Base-by-base conservation (phyloP, 2,329 filamentous ascomycete genomes). In the Tolypocladium endophyticum region DNA sequence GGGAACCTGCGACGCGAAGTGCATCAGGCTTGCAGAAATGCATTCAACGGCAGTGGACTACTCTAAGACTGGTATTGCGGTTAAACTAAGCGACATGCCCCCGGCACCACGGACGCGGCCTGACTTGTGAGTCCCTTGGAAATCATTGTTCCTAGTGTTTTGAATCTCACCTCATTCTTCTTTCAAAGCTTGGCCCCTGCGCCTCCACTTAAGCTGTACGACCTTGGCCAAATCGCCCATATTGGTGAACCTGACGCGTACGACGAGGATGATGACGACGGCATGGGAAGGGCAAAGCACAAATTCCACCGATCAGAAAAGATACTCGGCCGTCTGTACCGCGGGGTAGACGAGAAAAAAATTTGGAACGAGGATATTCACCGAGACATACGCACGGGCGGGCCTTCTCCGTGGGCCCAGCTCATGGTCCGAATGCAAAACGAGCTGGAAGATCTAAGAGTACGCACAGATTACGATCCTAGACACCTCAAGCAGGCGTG, bases 11-110 rank as follows among this genome's bases (percentile, higher is more conserved):
- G 72, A 85, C 58, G 23, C 55, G 0, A 72, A 80, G 4, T 90
- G 87, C 60, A 58, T 75, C 16, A 69, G 66, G 1, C 75, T 90
- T 20, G 87, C 88, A 0, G 76, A 78, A 62, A 72, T 91, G 67
- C 85, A 88, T 64, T 91, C 88, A 0, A 85, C 80, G 0, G 88
- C 87, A 0, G 88, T 91, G 0, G 88, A 91, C 69, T 91, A 88
- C 65, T 89, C 87, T 3, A 90, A 91, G 71, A 89, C 87, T 0
- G 89, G 90, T 0, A 83, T 87, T 33, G 71, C 79, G 0, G 84
- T 85, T 7, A 72, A 80, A 8, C 68, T 81, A 41, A 69, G 61
- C 0, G 65, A 74, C 1, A 71, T 85, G 20, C 80, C 78, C 0
- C 71, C 63, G 23, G 59, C 71, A 14, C 70, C 69, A 4, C 71